Base-by-base conservation (phyloP, 805 yeast genomes). In the Alloascoidea hylecoeti region DNA sequence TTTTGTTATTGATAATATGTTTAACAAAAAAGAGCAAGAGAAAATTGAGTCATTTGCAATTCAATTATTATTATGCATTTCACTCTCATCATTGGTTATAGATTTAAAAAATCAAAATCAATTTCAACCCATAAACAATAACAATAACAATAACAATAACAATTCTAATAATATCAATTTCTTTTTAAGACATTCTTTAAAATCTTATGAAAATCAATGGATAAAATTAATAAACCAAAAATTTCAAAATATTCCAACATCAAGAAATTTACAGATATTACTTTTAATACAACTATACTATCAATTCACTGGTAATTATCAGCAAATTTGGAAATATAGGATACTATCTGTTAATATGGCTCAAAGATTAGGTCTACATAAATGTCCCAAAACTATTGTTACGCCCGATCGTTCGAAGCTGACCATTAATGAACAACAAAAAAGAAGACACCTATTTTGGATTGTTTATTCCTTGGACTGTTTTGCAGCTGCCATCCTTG, bases 381-480 rank as follows among this genome's bases (percentile, higher is more conserved):
- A 94, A 46, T 80, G 94, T 55, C 95, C 94, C 5, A 42, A 45
- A 27, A 75, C 88, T 0, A 86, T 83, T 3, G 58, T 80, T 36
- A 71, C 75, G 2, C 66, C 68, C n/a, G 66, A 64, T 41, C 92
- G 92, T 1, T 66, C 79, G 2, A 70, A 71, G 23, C 70, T 80
- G 35, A 68, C 76, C 16, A 70, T 68, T 45, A 65, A 74, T 42
- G 88, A 79, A 60, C 92, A 80, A 55, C 86, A 88, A 43, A 84
- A 82, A 50, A 66, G 95, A 44, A 70, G 94, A 52, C 70, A 82
- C 23, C 56, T 83, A 33, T 86, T 86, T 48, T 86, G 96, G 96
- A 75, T 84, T 44, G 70, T 78, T 34, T 85, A 82, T 54, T 66
- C 76, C 18, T 62, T 86, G 44, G 96, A 86, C 52, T 67, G 75